phyloP scores from a whole-genome alignment of 306 rosid species.

The Malus sylvestris region DNA sequence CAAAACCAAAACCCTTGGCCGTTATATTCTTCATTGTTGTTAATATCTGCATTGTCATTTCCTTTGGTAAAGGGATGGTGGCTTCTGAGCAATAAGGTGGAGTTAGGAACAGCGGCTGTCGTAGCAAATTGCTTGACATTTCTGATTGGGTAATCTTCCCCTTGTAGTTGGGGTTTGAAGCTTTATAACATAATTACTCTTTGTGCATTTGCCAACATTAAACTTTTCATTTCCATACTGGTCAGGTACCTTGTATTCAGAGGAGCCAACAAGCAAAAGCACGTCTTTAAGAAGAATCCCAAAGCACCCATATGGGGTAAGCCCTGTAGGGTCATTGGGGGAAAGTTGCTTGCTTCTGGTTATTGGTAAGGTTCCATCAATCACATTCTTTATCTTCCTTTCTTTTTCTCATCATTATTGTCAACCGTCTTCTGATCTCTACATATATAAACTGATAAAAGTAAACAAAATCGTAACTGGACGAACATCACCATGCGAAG shows the following conservation, averaged over 20 bases:
- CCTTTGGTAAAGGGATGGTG: constrained; percentile 76
- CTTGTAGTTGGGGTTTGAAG: not conserved
- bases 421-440: not conserved
- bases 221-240: not conserved
- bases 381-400: not conserved
- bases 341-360: constrained; percentile 94
- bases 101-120: constrained; percentile 47
- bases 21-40: not conserved
- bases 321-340: constrained; percentile 80
- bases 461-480: not conserved
- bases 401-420: constrained; percentile 1
- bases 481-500: not conserved
- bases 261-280: constrained; percentile 99
- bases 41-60: not conserved
- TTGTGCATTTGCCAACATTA: not conserved
- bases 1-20: not conserved
- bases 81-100: constrained; percentile 70
- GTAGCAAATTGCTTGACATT: constrained; percentile 75
- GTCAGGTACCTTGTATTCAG: constrained; percentile 82
- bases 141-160: constrained; percentile 64
- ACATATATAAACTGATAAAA: not conserved
- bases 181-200: not conserved
- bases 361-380: constrained; percentile 62
- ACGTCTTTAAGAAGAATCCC: constrained; percentile 75
- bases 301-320: constrained; percentile 86